Evolutionary conservation across 2,329 filamentous ascomycete genomes (phyloP), one percentile per base, ranked within the genome.

Genomic region (Botrytis galanthina): DNA sequence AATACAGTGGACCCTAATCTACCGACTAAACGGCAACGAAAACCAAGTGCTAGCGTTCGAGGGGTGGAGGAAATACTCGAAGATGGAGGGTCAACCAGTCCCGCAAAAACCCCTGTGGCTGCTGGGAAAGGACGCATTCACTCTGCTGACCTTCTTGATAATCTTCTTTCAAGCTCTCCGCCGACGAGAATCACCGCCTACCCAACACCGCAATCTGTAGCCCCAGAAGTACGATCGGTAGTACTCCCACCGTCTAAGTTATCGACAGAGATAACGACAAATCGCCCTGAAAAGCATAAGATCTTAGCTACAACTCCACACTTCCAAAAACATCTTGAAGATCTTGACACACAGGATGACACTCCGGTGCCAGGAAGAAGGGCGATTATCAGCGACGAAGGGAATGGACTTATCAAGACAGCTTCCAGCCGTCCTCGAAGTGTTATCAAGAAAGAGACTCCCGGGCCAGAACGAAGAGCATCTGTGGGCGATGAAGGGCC

Each of bases 1-100:
- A 76, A 74, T 29, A 78, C 77, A 29, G 77, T 76, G 5, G 73
- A 73, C 16, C 64, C 71, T 2, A 74, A 59, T 44, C 54, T 63
- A 20, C 37, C 72, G 1, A 77, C 76, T 39, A 78, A 75, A 72
- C 75, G 74, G 9, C 74, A 76, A 46, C 61, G 75, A 48, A 75
- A 51, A 7, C 16, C 71, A 69, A 69, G 51, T 32, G 66, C 37
- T 37, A 75, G 57, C 39, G 72, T 78, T 26, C 70, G 75, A 51
- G 76, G 64, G 16, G 69, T 78, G 5, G 73, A 71, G 14, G 72
- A 44, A 29, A 35, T 81, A 35, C 29, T 75, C 20, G 80, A 81
- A 70, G 80, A 80, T 73, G 78, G 77, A 35, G 66, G 64, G n/a
- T 39, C 39, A 69, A 68, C 18, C 22, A 62, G 37, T 26, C 63